Evolutionary conservation across 768 basidiomycete species (phyloP).

Genomic region (Kondoa malvinella): DNA sequence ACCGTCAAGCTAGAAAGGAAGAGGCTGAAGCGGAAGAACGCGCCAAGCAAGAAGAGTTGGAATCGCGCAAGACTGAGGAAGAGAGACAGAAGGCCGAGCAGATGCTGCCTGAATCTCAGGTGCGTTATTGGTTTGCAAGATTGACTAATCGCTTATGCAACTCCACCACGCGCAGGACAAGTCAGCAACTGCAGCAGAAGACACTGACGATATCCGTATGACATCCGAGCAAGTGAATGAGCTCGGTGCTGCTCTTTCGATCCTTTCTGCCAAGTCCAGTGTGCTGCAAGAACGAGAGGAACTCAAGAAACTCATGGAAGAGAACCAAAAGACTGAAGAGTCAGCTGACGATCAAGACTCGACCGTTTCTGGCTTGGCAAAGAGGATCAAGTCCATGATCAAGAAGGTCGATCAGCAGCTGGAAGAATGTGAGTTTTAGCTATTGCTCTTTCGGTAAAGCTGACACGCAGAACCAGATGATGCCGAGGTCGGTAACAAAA

Average conservation of each 20-base stretch:
- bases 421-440: conserved; percentile 43
- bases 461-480: conserved; percentile 67
- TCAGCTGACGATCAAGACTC: conserved; percentile 35
- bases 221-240: conserved; percentile 90
- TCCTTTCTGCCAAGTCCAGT: conserved; percentile 81
- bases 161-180: conserved; percentile 2
- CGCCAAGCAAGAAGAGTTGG: conserved; percentile 41
- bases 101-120: conserved; percentile 76
- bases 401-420: conserved; percentile 87
- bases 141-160: neutral
- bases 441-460: conserved; percentile 55
- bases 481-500: conserved; percentile 30
- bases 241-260: conserved; percentile 71
- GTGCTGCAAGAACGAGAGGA: conserved; percentile 93
- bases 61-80: conserved; percentile 31
- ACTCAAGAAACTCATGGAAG: conserved; percentile 75
- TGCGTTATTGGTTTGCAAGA: conserved; percentile 29
- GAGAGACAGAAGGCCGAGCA: conserved; percentile 43
- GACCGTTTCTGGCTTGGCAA: conserved; percentile 65
- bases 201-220: conserved; percentile 63
- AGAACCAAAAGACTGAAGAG: conserved; percentile 48
- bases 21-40: conserved; percentile 41
- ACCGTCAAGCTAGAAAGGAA: conserved; percentile 29
- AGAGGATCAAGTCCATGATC: conserved; percentile 87
- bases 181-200: conserved; percentile 25